Evolutionary conservation across 257 asterid species (phyloP), one percentile per base, ranked within the genome.

Genomic region (Salvia rosmarinus): DNA sequence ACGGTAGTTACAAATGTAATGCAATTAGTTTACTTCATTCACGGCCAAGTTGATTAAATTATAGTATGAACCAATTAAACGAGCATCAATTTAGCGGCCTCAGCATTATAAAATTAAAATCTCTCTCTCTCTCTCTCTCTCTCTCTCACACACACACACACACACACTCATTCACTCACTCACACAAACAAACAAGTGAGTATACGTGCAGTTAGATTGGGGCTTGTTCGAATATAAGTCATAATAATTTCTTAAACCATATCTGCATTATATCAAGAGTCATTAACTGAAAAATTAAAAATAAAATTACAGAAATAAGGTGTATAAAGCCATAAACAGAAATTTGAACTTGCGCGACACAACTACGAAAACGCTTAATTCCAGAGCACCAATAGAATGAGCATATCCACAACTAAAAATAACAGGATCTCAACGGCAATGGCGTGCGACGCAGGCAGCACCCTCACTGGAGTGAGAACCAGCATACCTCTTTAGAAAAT

Each of bases 31-130:
- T 42, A 55, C 63, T 34, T 58, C 59, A 73, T 67, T 82, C 88
- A 81, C 86, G 83, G 83, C 49, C 70, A 66, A 64, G 71, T 64
- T 74, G 79, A 74, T 67, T 78, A 60, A 57, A 81, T 71, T 83
- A 82, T 83, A 79, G n/a, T n/a, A n/a, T 83, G 80, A 73, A 75
- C 54, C 77, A 58, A 68, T 76, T 30, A 73, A 34, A 63, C 50
- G 25, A 68, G 43, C 69, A 75, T 68, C 63, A 39, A 59, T 37
- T 34, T 19, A 42, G 55, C 47, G 35, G 73, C 70, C 13, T n/a
- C 52, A 64, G 30, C 67, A 44, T 44, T 59, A 68, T 59, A 37
- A 70, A 40, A 34, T 19, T 2, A 2, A 23, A 21, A 43, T 35
- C 56, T 46, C 72, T 55, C 67, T 73, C 77, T 64, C 66, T 16